Evolutionary conservation across 768 basidiomycete genomes (phyloP), one percentile per base, ranked within the genome.

Genomic region (Dentipellis fragilis): DNA sequence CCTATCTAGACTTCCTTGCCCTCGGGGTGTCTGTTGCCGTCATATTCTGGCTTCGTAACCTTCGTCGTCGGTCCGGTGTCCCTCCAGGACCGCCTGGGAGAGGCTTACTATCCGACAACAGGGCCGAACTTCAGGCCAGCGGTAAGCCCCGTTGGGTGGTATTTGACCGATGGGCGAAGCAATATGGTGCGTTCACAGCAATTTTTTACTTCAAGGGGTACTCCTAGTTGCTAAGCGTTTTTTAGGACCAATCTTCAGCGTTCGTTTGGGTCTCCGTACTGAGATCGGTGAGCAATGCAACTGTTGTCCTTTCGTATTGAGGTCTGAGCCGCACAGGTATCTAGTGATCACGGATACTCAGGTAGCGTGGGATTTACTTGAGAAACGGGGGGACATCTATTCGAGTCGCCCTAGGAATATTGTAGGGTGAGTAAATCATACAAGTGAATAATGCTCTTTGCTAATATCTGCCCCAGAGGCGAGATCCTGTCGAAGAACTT

Each of bases 301-400:
- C 38, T 10, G 19, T 37, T 3, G 1, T 19, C 16, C n/a, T 16
- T 3, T 49, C 6, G 23, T 14, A 39, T 47, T 19, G 22, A n/a
- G 23, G 39, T 35, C 46, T 50, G 14, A 52, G 22, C 5, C 37
- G n/a, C 11, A 46, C 12, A 10, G 10, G 29, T n/a, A 36, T 17
- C 11, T 46, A 58, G 57, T 58, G 11, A 22, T 60, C 7, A 59
- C 55, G 29, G 45, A 49, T 8, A 23, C 51, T 16, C 39, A 58
- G 10, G 38, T 49, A 1, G 34, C 54, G 9, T 22, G 49, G 19
- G 58, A 58, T 34, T 40, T 60, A 1, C 54, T 60, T 11, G 59
- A 60, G 9, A 56, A 56, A 38, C 52, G 52, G n/a, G 59, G 57
- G 12, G 57, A 60, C 14, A 58, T 54, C 37, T 58, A 59, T 37